phyloP scores from a whole-genome alignment of 495 filamentous ascomycete species.

The Penicillium steckii region DNA sequence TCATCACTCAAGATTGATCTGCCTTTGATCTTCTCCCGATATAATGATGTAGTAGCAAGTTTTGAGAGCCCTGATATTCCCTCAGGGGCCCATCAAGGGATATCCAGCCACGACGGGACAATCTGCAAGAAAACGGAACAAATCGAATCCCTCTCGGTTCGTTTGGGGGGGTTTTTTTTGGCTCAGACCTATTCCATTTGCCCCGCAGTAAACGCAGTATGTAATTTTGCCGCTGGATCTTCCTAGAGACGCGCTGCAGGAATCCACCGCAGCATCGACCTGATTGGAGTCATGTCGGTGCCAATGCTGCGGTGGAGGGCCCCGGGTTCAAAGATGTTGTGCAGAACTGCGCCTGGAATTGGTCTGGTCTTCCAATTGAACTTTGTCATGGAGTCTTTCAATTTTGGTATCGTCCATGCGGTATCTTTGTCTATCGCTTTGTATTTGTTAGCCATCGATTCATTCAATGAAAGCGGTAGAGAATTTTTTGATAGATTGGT shows the following conservation, averaged over 20 bases:
- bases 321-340: constrained; percentile 29
- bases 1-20: too few relatives aligned
- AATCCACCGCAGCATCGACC: constrained; percentile 25
- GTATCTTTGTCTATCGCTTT: too few relatives aligned
- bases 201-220: constrained; percentile 29
- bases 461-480: too few relatives aligned
- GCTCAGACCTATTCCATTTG: constrained; percentile 2
- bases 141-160: background rate
- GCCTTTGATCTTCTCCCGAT: too few relatives aligned
- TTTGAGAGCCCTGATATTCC: too few relatives aligned
- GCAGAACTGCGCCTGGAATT: constrained; percentile 30
- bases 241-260: constrained; percentile 23
- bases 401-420: too few relatives aligned
- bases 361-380: background rate
- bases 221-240: constrained; percentile 20
- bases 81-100: background rate
- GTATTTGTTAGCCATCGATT: too few relatives aligned
- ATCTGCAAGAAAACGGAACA: background rate
- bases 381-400: too few relatives aligned
- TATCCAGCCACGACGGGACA: background rate
- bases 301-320: constrained; percentile 27
- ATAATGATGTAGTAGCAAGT: too few relatives aligned
- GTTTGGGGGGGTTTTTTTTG: constrained; percentile 20
- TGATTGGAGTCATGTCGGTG: constrained; percentile 18
- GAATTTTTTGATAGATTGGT: too few relatives aligned